These are phyloP conservation scores for Phytophthora sojae DNA, from an alignment of 352 stramenopile genomes.

Conservation along the genomic window DNA sequence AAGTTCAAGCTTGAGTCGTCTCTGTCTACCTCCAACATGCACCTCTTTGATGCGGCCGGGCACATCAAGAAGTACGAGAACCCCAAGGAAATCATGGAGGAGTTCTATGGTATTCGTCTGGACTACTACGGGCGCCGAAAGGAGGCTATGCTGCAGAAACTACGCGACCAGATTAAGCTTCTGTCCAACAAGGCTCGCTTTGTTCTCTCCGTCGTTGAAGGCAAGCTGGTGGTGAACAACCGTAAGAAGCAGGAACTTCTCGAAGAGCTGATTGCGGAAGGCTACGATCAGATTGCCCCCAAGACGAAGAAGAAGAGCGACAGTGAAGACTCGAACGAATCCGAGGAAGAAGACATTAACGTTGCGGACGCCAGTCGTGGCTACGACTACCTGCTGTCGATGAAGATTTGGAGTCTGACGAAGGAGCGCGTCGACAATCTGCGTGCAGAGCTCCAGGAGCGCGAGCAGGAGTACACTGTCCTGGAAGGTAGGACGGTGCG, in stretches of 20 bases:
- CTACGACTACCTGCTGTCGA: conserved; percentile 97
- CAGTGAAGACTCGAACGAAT: conserved; percentile 58
- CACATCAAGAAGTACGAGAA: conserved; percentile 95
- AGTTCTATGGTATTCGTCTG: conserved; percentile 94
- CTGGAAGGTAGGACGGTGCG: conserved; percentile 87
- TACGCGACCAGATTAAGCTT: conserved; percentile 91
- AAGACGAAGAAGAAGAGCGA: conserved; percentile 60
- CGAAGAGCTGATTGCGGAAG: conserved; percentile 83
- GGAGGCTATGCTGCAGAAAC: conserved; percentile 80
- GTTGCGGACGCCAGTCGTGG: conserved; percentile 51
- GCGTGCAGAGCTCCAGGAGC: conserved; percentile 87
- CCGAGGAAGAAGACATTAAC: conserved; percentile 58
- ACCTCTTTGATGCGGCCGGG: conserved; percentile 93
- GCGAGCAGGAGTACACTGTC: conserved; percentile 84
- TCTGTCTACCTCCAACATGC: conserved; percentile 97
- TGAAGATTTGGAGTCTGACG: conserved; percentile 95
- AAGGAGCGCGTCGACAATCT: conserved; percentile 94
- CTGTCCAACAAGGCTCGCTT: conserved; percentile 97
- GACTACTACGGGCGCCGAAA: conserved; percentile 96
- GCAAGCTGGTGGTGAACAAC: conserved; percentile 94
- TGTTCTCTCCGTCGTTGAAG: conserved; percentile 93
- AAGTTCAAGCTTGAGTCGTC: conserved; percentile 96
- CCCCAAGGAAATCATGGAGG: conserved; percentile 93
- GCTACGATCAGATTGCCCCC: conserved; percentile 87
- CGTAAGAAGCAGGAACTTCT: conserved; percentile 95